Base-by-base conservation (phyloP, 2,329 filamentous ascomycete species). In the Colletotrichum sidae region DNA sequence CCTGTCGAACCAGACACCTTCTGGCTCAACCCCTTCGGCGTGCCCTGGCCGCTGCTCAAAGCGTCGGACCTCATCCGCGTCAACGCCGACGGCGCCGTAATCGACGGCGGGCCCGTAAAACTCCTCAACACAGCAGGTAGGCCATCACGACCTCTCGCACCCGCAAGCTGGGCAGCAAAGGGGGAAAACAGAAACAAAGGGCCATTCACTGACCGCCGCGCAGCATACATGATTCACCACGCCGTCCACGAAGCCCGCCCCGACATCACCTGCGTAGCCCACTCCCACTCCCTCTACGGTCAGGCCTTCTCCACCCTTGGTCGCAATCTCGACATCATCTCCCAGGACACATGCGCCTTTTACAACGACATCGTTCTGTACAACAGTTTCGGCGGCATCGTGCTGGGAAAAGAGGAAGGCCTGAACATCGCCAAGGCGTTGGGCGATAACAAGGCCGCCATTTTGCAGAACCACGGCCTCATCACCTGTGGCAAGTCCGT, bases 1-100 rank as follows among this genome's bases (percentile, higher is more conserved):
- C 88, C 88, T 0, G 83, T 90, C 10, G 84, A 89, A 50, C 85
- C 86, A 0, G 76, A 79, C 2, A 87, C 83, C 0, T 90, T 90
- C 77, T 90, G 88, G 88, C 86, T 91, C 5, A 91, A 91, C 69
- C 89, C 88, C 0, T 88, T 90, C 60, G 88, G 88, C 9, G 81
- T 87, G 2, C 82, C 86, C 3, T 91, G 90, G 76, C 85, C 85
- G 8, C 79, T 87, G 58, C 85, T 92, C 47, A 89, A 86, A 61
- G 82, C 84, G 0, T 89, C 86, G 0, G 88, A 92, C 68, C 81
- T 92, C n/a, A 90, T 92, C 58, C 86, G 84, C 13, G 89, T 92
- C 2, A 82, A 90, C 69, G 81, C 87, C 55, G 74, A 83, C 0
- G 90, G 90, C 2, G 77, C 86, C 33, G 83, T 92, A 33, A 84